phyloP scores from a whole-genome alignment of 345 rosid species.

The Carallia pectinifolia region DNA sequence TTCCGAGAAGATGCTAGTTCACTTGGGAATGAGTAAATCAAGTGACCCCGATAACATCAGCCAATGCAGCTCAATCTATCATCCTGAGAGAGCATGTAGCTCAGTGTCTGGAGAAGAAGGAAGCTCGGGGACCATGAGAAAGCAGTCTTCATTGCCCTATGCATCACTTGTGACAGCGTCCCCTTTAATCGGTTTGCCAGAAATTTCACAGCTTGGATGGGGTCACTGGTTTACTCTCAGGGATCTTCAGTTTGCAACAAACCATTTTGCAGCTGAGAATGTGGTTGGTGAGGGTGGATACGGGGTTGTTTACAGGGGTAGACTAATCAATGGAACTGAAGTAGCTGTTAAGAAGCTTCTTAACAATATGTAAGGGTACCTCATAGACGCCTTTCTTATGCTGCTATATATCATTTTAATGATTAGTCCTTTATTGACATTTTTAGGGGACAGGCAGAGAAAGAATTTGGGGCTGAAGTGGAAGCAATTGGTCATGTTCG shows the following conservation, averaged over 20 bases:
- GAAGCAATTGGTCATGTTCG: conserved; percentile 98
- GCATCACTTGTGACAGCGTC: conserved; percentile 74
- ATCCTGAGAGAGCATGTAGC: conserved; percentile 65
- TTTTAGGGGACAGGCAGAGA: conserved; percentile 97
- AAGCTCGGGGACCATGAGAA: conserved; percentile 56
- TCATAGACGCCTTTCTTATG: not conserved
- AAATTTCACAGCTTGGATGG: conserved; percentile 96
- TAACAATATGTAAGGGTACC: conserved; percentile 74
- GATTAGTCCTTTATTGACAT: conserved; percentile 15
- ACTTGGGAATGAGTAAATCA: conserved; percentile 61
- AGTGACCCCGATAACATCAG: conserved; percentile 81
- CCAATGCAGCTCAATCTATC: conserved; percentile 67
- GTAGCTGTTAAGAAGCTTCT: conserved; percentile 98
- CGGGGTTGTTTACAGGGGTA: conserved; percentile 90
- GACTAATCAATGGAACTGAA: conserved; percentile 80
- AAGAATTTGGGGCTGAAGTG: conserved; percentile 93
- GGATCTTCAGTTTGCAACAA: conserved; percentile 87
- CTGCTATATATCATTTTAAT: conserved; percentile 8
- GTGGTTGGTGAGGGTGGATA: conserved; percentile 98
- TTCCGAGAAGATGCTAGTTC: conserved; percentile 50
- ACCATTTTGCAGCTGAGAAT: conserved; percentile 69
- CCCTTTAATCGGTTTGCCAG: conserved; percentile 89
- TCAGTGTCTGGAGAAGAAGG: conserved; percentile 92
- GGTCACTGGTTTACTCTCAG: conserved; percentile 99
- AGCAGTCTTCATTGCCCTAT: conserved; percentile 47